Percentiles rank a stretch among this genome's conserved stretches.
Evolutionary conservation across 2,329 filamentous ascomycete genomes (phyloP).

Genomic region (Fusarium nodosum): DNA sequence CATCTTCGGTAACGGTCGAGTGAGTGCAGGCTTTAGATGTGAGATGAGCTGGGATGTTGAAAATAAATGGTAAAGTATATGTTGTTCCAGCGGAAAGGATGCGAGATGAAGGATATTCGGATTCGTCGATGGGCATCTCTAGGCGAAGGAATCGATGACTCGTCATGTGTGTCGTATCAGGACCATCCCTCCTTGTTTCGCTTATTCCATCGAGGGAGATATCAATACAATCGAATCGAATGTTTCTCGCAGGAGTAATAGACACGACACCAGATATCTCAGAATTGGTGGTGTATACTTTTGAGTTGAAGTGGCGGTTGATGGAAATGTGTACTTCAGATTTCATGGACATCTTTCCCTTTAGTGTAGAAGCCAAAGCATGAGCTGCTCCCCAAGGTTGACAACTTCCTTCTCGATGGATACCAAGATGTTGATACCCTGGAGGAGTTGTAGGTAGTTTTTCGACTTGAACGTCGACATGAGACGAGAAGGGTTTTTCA

Average conservation of each 20-base stretch:
- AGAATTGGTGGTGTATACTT: slow-evolving; percentile 46
- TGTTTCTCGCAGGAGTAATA: slow-evolving; percentile 32
- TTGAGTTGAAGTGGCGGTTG: slow-evolving; percentile 45
- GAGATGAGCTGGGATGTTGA: slow-evolving; percentile 44
- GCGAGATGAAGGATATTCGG: slow-evolving; percentile 27
- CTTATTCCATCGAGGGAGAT: slow-evolving; percentile 39
- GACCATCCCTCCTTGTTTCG: slow-evolving; percentile 41
- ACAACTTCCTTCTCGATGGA: slow-evolving; percentile 16
- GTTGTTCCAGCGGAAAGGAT: slow-evolving; percentile 36
- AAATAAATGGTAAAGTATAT: slow-evolving; percentile 44
- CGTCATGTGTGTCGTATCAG: slow-evolving; percentile 39
- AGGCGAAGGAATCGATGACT: slow-evolving; percentile 43
- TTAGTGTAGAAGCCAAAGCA: slow-evolving; percentile 21
- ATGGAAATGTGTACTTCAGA: slow-evolving; percentile 31
- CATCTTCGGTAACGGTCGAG: slow-evolving; percentile 16
- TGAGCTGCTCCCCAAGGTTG: slow-evolving; percentile 34
- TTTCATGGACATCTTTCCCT: slow-evolving; percentile 23
- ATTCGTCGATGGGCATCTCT: slow-evolving; percentile 41
- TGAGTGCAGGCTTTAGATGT: slow-evolving; percentile 39
- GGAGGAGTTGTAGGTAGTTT: slow-evolving; percentile 32
- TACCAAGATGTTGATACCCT: slow-evolving; percentile 39
- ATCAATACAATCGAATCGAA: slow-evolving; percentile 35
- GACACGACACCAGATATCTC: slow-evolving; percentile 42
- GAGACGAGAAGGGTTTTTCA: slow-evolving; percentile 20
- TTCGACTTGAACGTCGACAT: slow-evolving; percentile 29